Base-by-base conservation (phyloP, 2,329 filamentous ascomycete species). In the Sarocladiaceae sp. region DNA sequence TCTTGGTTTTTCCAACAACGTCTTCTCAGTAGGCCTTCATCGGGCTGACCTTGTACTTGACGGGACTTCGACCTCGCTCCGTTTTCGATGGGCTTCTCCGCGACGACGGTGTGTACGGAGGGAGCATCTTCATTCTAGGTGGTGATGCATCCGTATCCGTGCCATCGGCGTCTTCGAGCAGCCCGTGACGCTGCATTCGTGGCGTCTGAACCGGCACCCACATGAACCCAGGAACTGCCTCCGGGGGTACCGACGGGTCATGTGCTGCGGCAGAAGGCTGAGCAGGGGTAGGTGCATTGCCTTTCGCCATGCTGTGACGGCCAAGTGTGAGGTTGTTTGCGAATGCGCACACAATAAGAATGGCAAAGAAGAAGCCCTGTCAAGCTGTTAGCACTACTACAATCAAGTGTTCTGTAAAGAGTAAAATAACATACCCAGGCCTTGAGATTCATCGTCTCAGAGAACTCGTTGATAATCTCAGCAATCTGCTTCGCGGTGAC, bases 381-480 rank as follows among this genome's bases (percentile, higher is more conserved):
- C 3, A 7, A 47, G 22, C 31, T n/a, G 51, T 61, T 54, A 61
- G 58, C 28, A 37, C 52, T 52, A 17, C 4, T 5, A 11, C 17
- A 15, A 11, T 4, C 4, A 20, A 53, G n/a, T 37, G 36, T 3
- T 13, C 31, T 7, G 8, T 13, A 26, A 6, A 44, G n/a, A 25
- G 22, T 4, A 17, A 22, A n/a, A n/a, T n/a, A n/a, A 66, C 76
- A 58, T 68, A 82, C 79, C 71, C 78, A 79, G 10, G 79, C 77
- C 69, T 97, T 97, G 69, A 90, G 87, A 57, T 87, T 90, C 68
- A 97, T 92, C 5, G 89, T 85, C 60, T 96, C 90, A 4, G 96
- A 86, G 66, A 97, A 97, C 62, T 87, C 87, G 66, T 97, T 97
- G 68, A 97, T 86, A 36, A 99, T 96, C 63, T 90, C 84, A 1